Evolutionary conservation across 1,284 basidiomycete species (phyloP), one percentile per base, ranked within the genome.

Genomic region (Ganoderma multipileum): DNA sequence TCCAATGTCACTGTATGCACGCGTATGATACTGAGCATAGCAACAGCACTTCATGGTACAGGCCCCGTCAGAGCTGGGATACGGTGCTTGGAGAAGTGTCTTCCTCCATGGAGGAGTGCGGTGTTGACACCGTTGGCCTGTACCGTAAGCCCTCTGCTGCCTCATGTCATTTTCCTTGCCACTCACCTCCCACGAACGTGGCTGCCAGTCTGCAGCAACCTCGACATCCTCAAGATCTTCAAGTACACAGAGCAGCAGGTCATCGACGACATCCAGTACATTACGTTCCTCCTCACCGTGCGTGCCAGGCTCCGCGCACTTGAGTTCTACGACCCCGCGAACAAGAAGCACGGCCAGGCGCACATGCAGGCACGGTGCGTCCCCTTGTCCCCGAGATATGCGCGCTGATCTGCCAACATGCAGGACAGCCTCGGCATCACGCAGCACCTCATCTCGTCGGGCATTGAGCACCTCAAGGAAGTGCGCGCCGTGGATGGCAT

Each of bases 31-130:
- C 54, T 60, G n/a, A 58, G n/a, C 0, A 16, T 16, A 3, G 12
- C 0, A 0, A 0, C 65, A 93, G 90, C 63, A 84, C 85, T 5
- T 90, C 90, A 9, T 95, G 94, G 94, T 95, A 95, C 80, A 92
- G 91, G 77, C 86, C 91, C 59, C 93, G 93, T 6, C 92, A 95
- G 79, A 94, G 92, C 0, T 85, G 92, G 33, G 91, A 88, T 65
- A 89, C 92, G 3, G 90, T 95, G 6, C 84, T 95, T 1, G 94
- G 94, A 0, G 91, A 94, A 71, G 91, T 95, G 3, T 94, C 92
- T 3, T 94, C 93, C 0, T 95, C 93, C 0, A 88, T 95, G 87
- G 94, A 95, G 78, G 94, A 95, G 81, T 95, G 94, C 74, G 88
- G 94, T 30, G 94, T 94, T 2, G 94, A 95, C 80, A 87, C 92